Conservation (phyloP, 2,329 filamentous ascomycete species). For the Aspergillus novoparasiticus region DNA sequence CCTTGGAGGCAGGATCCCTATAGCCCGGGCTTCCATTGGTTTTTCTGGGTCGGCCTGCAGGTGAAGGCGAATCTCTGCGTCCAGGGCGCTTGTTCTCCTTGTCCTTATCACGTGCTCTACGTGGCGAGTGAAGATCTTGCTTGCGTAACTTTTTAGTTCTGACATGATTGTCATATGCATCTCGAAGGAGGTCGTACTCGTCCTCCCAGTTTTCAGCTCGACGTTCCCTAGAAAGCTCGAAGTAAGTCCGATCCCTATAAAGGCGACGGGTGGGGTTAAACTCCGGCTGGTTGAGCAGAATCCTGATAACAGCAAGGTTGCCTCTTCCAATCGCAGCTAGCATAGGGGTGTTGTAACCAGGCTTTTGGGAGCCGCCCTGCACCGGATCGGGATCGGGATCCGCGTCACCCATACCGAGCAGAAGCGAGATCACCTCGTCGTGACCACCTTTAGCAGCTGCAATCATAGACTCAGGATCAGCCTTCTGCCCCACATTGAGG, state of each 20-base stretch:
- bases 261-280: slow-evolving; percentile 81
- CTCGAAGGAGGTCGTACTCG: slow-evolving; percentile 79
- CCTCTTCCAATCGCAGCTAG: slow-evolving; percentile 88
- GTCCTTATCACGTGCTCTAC: slow-evolving; percentile 43
- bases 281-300: slow-evolving; percentile 73
- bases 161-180: slow-evolving; percentile 50
- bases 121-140: slow-evolving; percentile 39
- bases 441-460: slow-evolving; percentile 91
- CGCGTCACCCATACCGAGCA: slow-evolving; percentile 68
- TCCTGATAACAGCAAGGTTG: slow-evolving; percentile 79
- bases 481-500: slow-evolving; percentile 54
- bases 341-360: slow-evolving; percentile 86
- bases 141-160: slow-evolving; percentile 37
- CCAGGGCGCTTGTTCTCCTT: slow-evolving; percentile 37
- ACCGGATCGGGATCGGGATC: slow-evolving; percentile 72
- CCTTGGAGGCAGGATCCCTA: slow-evolving; percentile 28
- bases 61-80: slow-evolving; percentile 44
- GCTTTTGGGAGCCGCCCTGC: slow-evolving; percentile 50
- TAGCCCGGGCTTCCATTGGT: slow-evolving; percentile 35
- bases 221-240: slow-evolving; percentile 80
- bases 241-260: slow-evolving; percentile 78
- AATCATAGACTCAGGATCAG: slow-evolving; percentile 83
- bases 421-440: slow-evolving; percentile 78
- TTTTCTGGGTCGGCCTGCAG: slow-evolving; percentile 36
- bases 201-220: slow-evolving; percentile 88